A percentile compares a stretch with the other conserved stretches of the same genome.
phyloP scores from a whole-genome alignment of 2,329 filamentous ascomycete genomes.

The Cercospora sesami region DNA sequence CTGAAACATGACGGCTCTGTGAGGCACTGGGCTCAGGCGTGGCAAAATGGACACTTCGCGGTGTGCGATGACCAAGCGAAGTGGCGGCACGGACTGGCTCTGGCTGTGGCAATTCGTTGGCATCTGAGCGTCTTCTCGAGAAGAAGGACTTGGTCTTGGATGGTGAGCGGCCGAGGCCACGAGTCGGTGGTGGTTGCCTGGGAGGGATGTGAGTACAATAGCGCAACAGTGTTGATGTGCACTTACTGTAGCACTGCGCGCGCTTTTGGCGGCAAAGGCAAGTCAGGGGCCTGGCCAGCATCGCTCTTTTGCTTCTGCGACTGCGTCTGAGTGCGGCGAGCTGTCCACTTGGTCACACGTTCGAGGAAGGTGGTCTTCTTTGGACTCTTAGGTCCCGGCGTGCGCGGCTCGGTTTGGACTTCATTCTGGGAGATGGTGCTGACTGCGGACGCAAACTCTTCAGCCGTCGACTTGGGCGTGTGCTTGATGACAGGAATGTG shows the following conservation, averaged over 20 bases:
- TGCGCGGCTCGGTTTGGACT: conserved; percentile 10
- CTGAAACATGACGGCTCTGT: conserved; percentile 13
- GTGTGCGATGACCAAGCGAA: conserved; percentile 19
- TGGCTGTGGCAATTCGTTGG: conserved; percentile 13
- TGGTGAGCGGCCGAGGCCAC: conserved; percentile 29
- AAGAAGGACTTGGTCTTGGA: conserved; percentile 35
- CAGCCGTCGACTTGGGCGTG: conserved; percentile 28
- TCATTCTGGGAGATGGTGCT: conserved; percentile 18
- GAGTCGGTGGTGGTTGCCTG: conserved; percentile 25
- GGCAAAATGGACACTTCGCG: conserved; percentile 17
- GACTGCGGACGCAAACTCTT: conserved; percentile 25
- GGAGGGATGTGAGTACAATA: not conserved
- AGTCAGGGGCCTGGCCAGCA: conserved; percentile 1
- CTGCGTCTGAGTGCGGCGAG: conserved; percentile 15
- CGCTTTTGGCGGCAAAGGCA: conserved; percentile 37
- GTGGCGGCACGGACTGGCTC: conserved; percentile 18
- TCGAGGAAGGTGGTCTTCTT: conserved; percentile 44
- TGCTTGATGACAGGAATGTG: conserved; percentile 33
- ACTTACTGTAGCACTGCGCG: conserved; percentile 40
- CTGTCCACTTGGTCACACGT: conserved; percentile 17
- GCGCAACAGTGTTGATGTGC: not conserved
- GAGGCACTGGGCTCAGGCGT: conserved; percentile 23
- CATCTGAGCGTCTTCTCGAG: conserved; percentile 21
- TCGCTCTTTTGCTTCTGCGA: conserved; percentile 10
- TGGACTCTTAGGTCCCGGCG: conserved; percentile 38